Evolutionary conservation across 148 eudicot genomes (phyloP).

Genomic region (Chenopodium berlandieri): DNA sequence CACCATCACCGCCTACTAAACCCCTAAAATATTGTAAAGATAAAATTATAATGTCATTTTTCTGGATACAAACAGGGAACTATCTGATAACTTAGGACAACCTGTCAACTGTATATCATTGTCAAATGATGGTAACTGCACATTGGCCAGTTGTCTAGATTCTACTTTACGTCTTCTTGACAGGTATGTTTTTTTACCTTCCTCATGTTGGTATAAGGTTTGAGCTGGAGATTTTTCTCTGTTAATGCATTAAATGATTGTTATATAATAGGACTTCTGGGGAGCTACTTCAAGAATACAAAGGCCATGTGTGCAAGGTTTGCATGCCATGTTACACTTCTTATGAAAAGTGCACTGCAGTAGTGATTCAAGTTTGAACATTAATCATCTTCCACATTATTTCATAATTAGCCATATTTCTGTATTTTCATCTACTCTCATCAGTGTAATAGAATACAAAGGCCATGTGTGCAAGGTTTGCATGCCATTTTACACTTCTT

Average conservation of each 20-base stretch:
- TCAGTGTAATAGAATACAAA: conserved; percentile 50
- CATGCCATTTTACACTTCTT: neutral
- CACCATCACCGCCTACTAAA: neutral
- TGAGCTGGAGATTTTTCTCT: neutral
- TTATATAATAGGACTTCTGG: conserved; percentile 57
- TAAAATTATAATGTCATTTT: neutral
- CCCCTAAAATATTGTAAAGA: too few relatives aligned
- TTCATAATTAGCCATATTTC: neutral
- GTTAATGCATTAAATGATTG: conserved; percentile 7
- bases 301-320: conserved; percentile 96
- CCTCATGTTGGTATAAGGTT: conserved; percentile 3
- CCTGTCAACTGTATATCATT: conserved; percentile 93
- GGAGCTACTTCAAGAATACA: conserved; percentile 89
- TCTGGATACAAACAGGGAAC: conserved; percentile 50
- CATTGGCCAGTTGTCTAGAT: conserved; percentile 90
- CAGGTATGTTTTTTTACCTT: conserved; percentile 41
- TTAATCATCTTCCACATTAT: neutral
- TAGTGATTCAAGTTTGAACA: neutral
- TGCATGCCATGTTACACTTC: conserved; percentile 7
- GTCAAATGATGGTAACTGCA: conserved; percentile 87
- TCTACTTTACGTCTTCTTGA: conserved; percentile 89
- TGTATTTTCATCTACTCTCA: neutral
- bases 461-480: conserved; percentile 95
- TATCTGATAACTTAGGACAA: conserved; percentile 83
- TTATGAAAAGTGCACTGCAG: neutral